A percentile compares a stretch with the other conserved stretches of the same genome.
phyloP scores from a whole-genome alignment of 1,284 basidiomycete genomes.

The Microbotryum saponariae region DNA sequence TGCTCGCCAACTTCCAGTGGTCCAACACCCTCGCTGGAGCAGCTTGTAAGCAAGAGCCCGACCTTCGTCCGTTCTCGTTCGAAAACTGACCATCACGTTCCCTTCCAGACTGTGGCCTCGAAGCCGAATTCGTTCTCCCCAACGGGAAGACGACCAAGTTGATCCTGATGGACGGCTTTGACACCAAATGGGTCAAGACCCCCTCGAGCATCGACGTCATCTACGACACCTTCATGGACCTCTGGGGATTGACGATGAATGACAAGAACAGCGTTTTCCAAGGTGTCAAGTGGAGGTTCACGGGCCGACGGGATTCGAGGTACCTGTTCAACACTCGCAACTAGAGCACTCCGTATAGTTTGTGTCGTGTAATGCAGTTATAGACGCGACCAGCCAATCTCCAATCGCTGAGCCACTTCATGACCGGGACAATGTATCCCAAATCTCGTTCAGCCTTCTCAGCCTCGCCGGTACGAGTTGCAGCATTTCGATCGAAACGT shows the following conservation, averaged over 20 bases:
- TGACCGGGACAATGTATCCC: conserved; percentile 3
- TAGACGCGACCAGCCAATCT: too few species aligned
- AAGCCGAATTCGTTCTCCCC: background rate
- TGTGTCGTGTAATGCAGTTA: too few species aligned
- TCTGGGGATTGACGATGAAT: background rate
- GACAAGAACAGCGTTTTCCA: conserved; percentile 25
- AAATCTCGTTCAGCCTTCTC: conserved; percentile 43
- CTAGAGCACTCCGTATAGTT: too few species aligned
- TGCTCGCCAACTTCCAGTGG: background rate
- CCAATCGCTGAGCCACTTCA: background rate
- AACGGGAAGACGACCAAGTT: conserved; percentile 1
- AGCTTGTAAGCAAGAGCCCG: background rate
- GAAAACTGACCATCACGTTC: too few species aligned
- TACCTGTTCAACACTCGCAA: too few species aligned
- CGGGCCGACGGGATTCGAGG: background rate
- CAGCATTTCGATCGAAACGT: conserved; percentile 60
- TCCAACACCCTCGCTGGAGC: background rate
- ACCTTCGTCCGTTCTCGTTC: too few species aligned
- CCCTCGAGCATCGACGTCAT: background rate
- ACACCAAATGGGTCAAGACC: background rate
- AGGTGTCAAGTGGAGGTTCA: conserved; percentile 7
- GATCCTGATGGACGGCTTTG: background rate
- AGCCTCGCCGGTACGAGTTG: conserved; percentile 55
- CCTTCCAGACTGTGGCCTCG: conserved; percentile 15
- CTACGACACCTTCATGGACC: background rate